These are phyloP conservation scores for Silene vulgaris DNA, from an alignment of 179 eudicot species.

Conservation along the genomic window DNA sequence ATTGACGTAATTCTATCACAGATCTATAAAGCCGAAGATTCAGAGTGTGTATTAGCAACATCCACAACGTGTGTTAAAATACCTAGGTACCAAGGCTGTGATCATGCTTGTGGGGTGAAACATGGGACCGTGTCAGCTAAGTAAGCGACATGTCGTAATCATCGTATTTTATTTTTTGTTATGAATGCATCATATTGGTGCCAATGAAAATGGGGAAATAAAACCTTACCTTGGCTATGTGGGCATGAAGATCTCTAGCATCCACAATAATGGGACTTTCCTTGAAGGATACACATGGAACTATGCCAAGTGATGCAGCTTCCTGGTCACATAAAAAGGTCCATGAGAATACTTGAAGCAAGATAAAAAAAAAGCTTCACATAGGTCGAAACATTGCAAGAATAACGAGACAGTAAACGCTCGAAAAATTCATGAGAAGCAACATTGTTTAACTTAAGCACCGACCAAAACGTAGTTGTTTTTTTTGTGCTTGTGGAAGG, in stretches of 20 bases:
- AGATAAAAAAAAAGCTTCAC: slow-evolving; percentile 2
- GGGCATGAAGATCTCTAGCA: slow-evolving; percentile 46
- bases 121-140: not conserved
- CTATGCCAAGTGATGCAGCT: slow-evolving; percentile 80
- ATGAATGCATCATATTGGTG: not conserved
- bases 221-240: slow-evolving; percentile 63
- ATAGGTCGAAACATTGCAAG: not conserved
- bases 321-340: slow-evolving; percentile 45
- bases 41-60: not conserved
- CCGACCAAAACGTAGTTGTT: not conserved
- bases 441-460: slow-evolving; percentile 3
- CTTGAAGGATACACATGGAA: slow-evolving; percentile 58
- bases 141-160: not conserved
- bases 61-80: not conserved
- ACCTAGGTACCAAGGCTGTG: no score
- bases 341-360: not conserved
- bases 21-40: not conserved
- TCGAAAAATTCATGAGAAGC: not conserved
- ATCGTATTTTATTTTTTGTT: not conserved
- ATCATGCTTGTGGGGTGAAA: no score
- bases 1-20: slow-evolving; percentile 15
- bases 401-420: not conserved
- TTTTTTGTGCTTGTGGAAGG: not conserved
- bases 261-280: slow-evolving; percentile 62
- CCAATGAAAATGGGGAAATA: not conserved